These are phyloP conservation scores for Annona squamosa DNA, from an alignment of 164 flowering plant genomes.

Conservation along the genomic window DNA sequence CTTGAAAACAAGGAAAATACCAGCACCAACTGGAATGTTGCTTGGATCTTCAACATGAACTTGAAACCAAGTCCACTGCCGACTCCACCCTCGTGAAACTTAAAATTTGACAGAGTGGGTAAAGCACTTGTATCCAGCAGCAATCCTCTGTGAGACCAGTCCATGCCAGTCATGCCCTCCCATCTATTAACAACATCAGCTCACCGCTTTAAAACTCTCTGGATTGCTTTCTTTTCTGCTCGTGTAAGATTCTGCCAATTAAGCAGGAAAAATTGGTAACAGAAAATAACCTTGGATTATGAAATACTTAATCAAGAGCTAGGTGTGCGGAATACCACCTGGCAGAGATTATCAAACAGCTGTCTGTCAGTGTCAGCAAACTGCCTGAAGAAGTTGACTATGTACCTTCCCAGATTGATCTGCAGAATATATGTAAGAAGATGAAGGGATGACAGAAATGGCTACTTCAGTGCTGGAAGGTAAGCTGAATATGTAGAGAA, in stretches of 20 bases:
- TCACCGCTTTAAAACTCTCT: slow-evolving; percentile 18
- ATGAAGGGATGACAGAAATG: not conserved
- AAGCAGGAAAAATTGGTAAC: slow-evolving; percentile 1
- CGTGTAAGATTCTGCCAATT: slow-evolving; percentile 37
- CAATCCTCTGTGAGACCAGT: no score
- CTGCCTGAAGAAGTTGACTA: slow-evolving; percentile 50
- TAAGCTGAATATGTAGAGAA: not conserved
- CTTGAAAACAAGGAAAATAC: no score
- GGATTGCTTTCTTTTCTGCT: slow-evolving; percentile 35
- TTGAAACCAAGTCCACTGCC: no score
- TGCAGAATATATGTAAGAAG: slow-evolving; percentile 14
- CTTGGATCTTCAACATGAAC: no score
- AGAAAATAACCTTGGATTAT: not conserved
- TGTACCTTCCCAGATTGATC: slow-evolving; percentile 66
- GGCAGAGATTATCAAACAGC: slow-evolving; percentile 55
- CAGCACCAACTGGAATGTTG: no score
- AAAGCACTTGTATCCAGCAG: no score
- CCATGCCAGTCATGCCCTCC: no score
- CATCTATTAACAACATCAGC: not conserved
- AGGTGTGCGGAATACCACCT: slow-evolving; percentile 34
- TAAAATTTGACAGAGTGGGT: no score
- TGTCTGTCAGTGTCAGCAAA: slow-evolving; percentile 41
- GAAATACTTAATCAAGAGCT: not conserved
- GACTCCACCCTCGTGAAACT: no score
- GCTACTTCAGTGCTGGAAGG: not conserved